These are phyloP conservation scores for Ramaria sp. DNA, from an alignment of 768 basidiomycete species.

Conservation along the genomic window DNA sequence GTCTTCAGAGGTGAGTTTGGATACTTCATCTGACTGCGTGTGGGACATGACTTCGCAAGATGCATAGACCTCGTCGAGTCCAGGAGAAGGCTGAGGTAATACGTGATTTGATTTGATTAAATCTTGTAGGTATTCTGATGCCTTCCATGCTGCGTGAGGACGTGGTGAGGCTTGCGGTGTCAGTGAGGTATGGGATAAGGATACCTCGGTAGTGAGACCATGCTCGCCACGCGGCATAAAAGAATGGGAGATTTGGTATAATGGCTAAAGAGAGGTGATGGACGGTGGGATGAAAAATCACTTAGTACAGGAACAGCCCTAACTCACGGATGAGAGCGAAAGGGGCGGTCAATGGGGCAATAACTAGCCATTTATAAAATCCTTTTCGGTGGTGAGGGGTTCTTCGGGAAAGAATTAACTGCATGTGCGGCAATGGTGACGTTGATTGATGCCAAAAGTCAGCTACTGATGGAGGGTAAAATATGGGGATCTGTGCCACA, in stretches of 20 bases:
- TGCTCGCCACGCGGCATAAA: slow-evolving; percentile 77
- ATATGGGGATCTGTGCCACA: slow-evolving; percentile 38
- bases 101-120: slow-evolving; percentile 48
- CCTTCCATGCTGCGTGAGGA: slow-evolving; percentile 45
- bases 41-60: slow-evolving; percentile 16
- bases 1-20: slow-evolving; percentile 7
- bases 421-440: slow-evolving; percentile 34
- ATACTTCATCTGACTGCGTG: slow-evolving; percentile 7
- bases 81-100: slow-evolving; percentile 40
- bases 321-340: slow-evolving; percentile 66
- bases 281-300: not conserved
- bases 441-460: slow-evolving; percentile 22
- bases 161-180: not conserved
- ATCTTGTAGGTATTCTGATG: slow-evolving; percentile 54
- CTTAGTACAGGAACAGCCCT: not conserved
- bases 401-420: slow-evolving; percentile 38
- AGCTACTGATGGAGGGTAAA: slow-evolving; percentile 47
- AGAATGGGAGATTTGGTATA: slow-evolving; percentile 77
- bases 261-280: slow-evolving; percentile 37
- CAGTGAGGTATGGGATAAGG: not conserved
- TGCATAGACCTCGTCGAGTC: slow-evolving; percentile 49
- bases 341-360: slow-evolving; percentile 66
- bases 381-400: slow-evolving; percentile 57
- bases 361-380: slow-evolving; percentile 52
- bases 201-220: slow-evolving; percentile 78